Evolutionary conservation across 1,139 yeast species (phyloP), one percentile per base, ranked within the genome.

Genomic region (Hansenula lynferdii): DNA sequence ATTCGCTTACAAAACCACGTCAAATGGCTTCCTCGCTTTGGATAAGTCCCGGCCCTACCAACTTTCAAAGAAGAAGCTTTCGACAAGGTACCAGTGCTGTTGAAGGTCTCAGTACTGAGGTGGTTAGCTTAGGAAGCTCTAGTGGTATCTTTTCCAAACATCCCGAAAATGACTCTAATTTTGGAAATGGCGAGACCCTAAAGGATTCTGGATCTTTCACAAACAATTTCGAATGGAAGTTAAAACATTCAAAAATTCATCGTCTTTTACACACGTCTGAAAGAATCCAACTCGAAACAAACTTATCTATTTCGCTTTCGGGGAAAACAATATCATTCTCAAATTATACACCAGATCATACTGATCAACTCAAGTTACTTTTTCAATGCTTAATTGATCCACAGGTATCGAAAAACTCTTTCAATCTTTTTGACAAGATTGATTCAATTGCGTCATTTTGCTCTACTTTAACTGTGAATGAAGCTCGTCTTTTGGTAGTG

Each of bases 401-500:
- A 1, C 25, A 42, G 2, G 8, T 33, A n/a, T 27, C 37, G 7
- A 33, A 36, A 21, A 16, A 39, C 1, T 19, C 40, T 12, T 38
- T 37, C 2, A 15, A 32, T 2, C 9, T 49, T 4, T 26, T 44
- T 9, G 30, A 37, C 8, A 33, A 43, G 9, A 25, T 47, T 24
- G 37, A 42, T n/a, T 16, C 16, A 1, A 27, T 45, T 7, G 19
- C 50, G 23, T 50, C 36, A 14, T 45, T 49, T 24, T 43, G 50
- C 28, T 37, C 42, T 4, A 37, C 23, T 14, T 20, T 43, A 4
- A 34, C 40, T 4, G 40, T 39, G 1, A 8, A 19, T 14, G 44
- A 48, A 17, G 38, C 47, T 2, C 42, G 39, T 16, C 41, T 45
- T 1, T 34, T 51, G 9, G 28, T 50, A 0, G 36, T 37, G 0